Base-by-base conservation (phyloP, 331 rosid genomes). In the Malus hybrid region DNA sequence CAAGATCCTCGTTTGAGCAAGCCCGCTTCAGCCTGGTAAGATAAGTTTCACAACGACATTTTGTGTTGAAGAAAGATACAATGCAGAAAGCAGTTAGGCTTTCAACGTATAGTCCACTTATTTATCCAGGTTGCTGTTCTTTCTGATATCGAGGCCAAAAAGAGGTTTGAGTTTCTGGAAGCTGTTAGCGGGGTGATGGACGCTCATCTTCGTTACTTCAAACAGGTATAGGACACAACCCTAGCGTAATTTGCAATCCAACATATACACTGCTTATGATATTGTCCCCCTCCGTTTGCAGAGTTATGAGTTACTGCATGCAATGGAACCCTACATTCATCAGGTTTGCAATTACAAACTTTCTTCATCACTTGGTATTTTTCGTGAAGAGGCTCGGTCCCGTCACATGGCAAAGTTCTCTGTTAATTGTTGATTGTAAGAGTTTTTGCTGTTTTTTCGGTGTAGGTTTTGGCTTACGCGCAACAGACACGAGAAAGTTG, bases 11-110 rank as follows among this genome's bases (percentile, higher is more conserved):
- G 34, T 90, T 86, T 82, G 96, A 88, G 86, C 91, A 88, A 75
- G 89, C 96, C 78, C 96, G 96, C 80, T 90, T 90, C 81, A 86
- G 79, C 83, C 87, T 90, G 93, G 93, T 88, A 90, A 83, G 77
- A 76, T 80, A 73, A 79, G 53, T 73, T 77, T 69, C 75, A 30
- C 74, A 12, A 62, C 55, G 66, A 79, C 58, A 58, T 58, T 19
- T 67, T 69, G n/a, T 42, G 62, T 73, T 29, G 8, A 72, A 71
- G 50, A 70, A 68, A 68, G 13, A 34, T 53, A 8, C 65, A 80
- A 60, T 52, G 66, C 75, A 33, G 72, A 79, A 79, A 73, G 68
- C 75, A 67, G 32, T 50, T 72, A 30, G 65, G 76, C 72, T 79
- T 76, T 76, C 79, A 80, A 75, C 55, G 19, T 42, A 10, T 78